Base-by-base conservation (phyloP, 495 filamentous ascomycete species). In the Penicillium maclennaniae region DNA sequence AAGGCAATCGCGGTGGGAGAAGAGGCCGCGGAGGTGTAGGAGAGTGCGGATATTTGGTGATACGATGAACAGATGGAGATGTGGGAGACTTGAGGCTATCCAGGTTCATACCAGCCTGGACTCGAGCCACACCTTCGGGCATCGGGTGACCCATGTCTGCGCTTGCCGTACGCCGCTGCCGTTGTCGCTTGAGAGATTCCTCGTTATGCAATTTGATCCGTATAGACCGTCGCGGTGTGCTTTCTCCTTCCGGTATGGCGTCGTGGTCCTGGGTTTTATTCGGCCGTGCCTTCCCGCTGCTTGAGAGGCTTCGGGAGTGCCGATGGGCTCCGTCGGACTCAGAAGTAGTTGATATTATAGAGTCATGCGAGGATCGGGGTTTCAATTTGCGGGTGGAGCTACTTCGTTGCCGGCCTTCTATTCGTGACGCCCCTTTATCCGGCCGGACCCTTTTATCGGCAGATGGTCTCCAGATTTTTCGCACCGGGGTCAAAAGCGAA, bases 141-240 rank as follows among this genome's bases (percentile, higher is more conserved):
- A 69, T 60, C 21, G 62, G 57, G 40, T 57, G 64, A 10, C 59
- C 63, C 16, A 69, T 45, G 45, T 74, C 73, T 2, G 63, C 52
- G 40, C 69, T 71, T 36, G 70, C 66, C 6, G 66, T 62, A 38
- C 71, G 68, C 45, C 68, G 67, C 41, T 74, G 80, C 60, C 83
- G 87, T 55, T 86, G 81, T 58, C 66, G 64, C 31, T 74, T 68
- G 8, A 72, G 59, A 14, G 67, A 58, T 43, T 95, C 89, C 63
- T 97, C 92, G 56, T 89, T 88, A 68, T 92, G 82, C 14, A 96
- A 78, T 67, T 95, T 95, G 59, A 97, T 96, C 26, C 91, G 81
- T 55, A 96, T 95, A 15, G 91, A 92, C 27, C 90, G 83, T 55
- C 89, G 82, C 3, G 84, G 53, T 83, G 88, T 44, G 78, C 72